Base-by-base conservation (phyloP, 768 basidiomycete genomes). In the Vishniacozyma victoriae region DNA sequence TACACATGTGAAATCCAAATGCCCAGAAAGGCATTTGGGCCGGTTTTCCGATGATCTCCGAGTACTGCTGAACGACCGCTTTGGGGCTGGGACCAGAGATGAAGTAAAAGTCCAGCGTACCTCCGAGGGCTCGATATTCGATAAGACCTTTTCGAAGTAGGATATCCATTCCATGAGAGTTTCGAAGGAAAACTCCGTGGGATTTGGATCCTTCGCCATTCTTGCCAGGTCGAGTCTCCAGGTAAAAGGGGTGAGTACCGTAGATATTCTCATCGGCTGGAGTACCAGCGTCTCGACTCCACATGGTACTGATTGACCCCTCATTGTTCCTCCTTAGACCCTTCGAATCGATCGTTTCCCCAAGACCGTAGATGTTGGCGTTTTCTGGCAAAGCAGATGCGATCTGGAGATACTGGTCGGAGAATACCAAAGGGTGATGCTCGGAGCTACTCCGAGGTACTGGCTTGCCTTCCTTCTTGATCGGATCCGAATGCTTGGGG, bases 121-220 rank as follows among this genome's bases (percentile, higher is more conserved):
- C 86, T 4, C 86, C 86, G 38, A 88, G 73, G 65, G 81, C 73
- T 38, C 86, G 76, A 62, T 87, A 89, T 57, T 88, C 76, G 19
- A 88, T 52, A 4, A 63, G 60, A 4, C 59, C 57, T 19, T 60
- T 48, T 20, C 67, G 73, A 41, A 87, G 77, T 33, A 86, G 71
- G 52, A 84, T 79, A 60, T 88, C 86, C 20, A 82, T 78, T 3
- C 84, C 85, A 23, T 82, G 77, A 15, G 85, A 75, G 63, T 78
- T 84, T 52, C 84, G 76, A 16, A 86, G 67, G 60, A 88, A 85
- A 31, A 87, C 85, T 23, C 86, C 86, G 69, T 87, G 86, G 0
- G 85, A 79, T 41, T 76, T 73, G 1, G 82, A 79, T 5, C 62
- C 77, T 26, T 76, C 37, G n/a, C 24, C 77, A 2, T 69, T 70